Conservation (phyloP, 441 rosid genomes). For the Macaranga tanarius region DNA sequence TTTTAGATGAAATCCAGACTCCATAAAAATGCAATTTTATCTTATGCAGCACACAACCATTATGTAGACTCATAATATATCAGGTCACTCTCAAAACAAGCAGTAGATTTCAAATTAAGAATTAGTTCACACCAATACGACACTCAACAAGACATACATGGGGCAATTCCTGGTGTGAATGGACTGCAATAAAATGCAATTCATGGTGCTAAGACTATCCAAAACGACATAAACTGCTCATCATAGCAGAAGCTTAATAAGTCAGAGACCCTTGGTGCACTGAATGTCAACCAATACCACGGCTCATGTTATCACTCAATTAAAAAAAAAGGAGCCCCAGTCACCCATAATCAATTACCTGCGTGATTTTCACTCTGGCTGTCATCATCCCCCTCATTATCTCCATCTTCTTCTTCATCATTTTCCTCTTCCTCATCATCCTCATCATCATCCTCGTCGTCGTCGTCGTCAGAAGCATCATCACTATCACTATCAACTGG, state of each 20-base stretch:
- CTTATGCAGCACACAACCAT: neutral
- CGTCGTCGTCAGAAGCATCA: slow-evolving; percentile 33
- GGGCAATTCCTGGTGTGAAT: neutral
- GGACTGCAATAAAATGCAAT: neutral
- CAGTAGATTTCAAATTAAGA: neutral
- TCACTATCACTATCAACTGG: slow-evolving; percentile 46
- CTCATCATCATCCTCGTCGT: slow-evolving; percentile 31
- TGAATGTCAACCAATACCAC: no score
- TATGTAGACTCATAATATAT: neutral
- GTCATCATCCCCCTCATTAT: slow-evolving; percentile 33
- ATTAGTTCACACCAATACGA: no score
- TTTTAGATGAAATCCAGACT: no score
- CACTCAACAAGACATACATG: no score
- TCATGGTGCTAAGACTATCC: neutral
- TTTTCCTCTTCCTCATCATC: slow-evolving; percentile 39
- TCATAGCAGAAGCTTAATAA: neutral
- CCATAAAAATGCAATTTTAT: neutral
- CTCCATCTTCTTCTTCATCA: slow-evolving; percentile 31
- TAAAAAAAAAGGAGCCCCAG: neutral
- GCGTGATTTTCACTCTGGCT: slow-evolving; percentile 52
- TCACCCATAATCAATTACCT: slow-evolving; percentile 34
- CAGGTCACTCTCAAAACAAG: neutral
- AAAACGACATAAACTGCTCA: neutral
- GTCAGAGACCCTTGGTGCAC: neutral
- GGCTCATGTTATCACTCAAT: no score